Conservation (phyloP, 2,329 filamentous ascomycete species). For the Monilinia polystroma region DNA sequence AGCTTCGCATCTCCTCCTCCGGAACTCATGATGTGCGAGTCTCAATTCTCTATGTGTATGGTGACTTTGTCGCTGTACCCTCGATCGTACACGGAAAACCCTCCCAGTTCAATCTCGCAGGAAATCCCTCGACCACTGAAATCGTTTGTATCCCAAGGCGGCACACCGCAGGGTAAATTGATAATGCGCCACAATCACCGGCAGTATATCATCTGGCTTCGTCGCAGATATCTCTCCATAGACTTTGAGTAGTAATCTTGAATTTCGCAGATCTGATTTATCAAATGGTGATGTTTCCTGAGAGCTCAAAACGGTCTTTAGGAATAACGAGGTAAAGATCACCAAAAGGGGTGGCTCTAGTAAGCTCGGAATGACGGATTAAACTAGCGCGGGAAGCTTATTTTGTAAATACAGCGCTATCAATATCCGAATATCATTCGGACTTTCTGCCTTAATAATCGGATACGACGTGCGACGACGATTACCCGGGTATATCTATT, state of each 20-base stretch:
- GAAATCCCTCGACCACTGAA: slow-evolving; percentile 34
- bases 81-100: slow-evolving; percentile 30
- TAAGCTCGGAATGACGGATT: slow-evolving; percentile 24
- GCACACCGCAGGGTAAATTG: slow-evolving; percentile 7
- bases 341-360: slow-evolving; percentile 25
- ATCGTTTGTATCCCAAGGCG: slow-evolving; percentile 26
- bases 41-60: slow-evolving; percentile 29
- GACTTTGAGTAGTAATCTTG: slow-evolving; percentile 22
- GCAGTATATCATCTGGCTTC: slow-evolving; percentile 27
- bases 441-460: slow-evolving; percentile 5
- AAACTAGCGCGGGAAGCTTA: slow-evolving; percentile 18
- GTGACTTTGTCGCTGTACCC: slow-evolving; percentile 13
- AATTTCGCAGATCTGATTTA: slow-evolving; percentile 20
- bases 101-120: slow-evolving; percentile 29
- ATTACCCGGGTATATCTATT: neutral
- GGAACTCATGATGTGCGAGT: slow-evolving; percentile 39
- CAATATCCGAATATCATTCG: neutral
- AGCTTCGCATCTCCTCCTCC: slow-evolving; percentile 96
- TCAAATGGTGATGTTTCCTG: slow-evolving; percentile 24
- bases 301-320: slow-evolving; percentile 21
- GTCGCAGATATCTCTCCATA: slow-evolving; percentile 33
- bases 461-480: slow-evolving; percentile 5
- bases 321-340: slow-evolving; percentile 20
- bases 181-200: slow-evolving; percentile 33
- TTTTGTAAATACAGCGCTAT: neutral